Conservation (phyloP, 371 early-diverging fungal genomes). For the Circinella minor region DNA sequence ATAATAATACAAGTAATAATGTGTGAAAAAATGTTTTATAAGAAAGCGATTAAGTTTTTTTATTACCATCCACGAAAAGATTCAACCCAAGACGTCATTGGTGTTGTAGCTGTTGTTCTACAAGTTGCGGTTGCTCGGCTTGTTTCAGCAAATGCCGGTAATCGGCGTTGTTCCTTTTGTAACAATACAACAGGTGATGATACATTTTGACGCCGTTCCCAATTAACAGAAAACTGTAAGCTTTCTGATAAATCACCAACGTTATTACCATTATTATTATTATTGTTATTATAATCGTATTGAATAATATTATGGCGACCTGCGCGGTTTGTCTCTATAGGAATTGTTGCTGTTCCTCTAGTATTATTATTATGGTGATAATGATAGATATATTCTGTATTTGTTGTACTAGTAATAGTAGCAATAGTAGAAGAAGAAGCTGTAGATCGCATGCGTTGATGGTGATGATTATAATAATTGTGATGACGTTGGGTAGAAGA, state of each 20-base stretch:
- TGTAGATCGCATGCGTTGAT: background rate
- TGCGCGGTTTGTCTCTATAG: background rate
- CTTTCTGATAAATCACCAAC: conserved; percentile 20
- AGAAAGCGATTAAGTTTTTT: background rate
- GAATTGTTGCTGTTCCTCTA: conserved; percentile 41
- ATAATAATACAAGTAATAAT: too few relatives aligned
- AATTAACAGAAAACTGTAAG: conserved; percentile 23
- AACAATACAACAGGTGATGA: conserved; percentile 1
- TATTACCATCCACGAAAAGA: conserved; percentile 2
- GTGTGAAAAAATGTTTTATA: too few relatives aligned
- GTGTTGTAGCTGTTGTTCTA: background rate
- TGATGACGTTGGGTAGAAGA: background rate
- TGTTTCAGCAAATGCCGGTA: background rate
- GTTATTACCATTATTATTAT: background rate
- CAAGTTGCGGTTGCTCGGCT: conserved; percentile 6
- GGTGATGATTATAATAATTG: background rate
- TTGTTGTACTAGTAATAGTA: background rate
- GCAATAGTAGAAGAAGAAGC: too few relatives aligned
- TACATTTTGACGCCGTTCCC: conserved; percentile 32
- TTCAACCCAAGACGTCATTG: background rate
- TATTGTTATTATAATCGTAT: too few relatives aligned
- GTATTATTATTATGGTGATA: conserved; percentile 55
- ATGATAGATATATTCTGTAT: conserved; percentile 39
- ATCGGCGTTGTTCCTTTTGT: background rate
- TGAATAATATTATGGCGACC: background rate